Percentiles rank a stretch among this genome's conserved stretches.
These are phyloP conservation scores for Fusarium floridanum DNA, from an alignment of 2,329 filamentous ascomycete genomes.

Conservation along the genomic window DNA sequence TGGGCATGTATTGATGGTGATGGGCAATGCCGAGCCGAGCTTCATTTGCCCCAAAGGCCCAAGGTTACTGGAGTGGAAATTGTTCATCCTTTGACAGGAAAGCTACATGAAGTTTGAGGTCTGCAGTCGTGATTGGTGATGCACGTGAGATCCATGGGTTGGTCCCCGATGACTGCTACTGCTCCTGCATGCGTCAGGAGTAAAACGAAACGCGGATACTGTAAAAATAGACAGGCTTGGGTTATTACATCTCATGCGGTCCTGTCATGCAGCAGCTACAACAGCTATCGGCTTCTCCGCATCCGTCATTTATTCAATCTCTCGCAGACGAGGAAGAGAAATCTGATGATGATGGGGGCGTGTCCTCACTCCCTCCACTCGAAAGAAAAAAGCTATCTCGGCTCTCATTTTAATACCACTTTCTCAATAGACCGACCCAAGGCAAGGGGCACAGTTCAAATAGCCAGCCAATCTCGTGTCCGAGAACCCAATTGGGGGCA, in stretches of 20 bases:
- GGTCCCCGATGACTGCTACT: not conserved
- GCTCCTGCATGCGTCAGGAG: not conserved
- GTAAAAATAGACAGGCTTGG: not conserved
- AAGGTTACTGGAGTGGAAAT: conserved; percentile 31
- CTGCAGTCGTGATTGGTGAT: not conserved
- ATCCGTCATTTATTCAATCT: not conserved
- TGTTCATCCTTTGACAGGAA: conserved; percentile 13
- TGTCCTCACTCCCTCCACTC: not conserved
- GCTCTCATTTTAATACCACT: not conserved
- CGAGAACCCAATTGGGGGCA: not conserved
- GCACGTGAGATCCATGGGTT: not conserved
- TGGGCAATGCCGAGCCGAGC: conserved; percentile 40
- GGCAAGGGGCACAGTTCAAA: not conserved
- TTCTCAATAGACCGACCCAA: not conserved
- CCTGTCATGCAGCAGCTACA: conserved; percentile 8
- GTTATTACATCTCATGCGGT: conserved; percentile 20
- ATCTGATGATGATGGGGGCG: conserved; percentile 3
- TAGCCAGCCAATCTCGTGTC: not conserved
- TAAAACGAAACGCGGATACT: conserved; percentile 12
- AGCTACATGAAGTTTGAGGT: not conserved
- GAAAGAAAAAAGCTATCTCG: not conserved
- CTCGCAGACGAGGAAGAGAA: not conserved
- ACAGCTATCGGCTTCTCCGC: not conserved
- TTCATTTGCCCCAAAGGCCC: conserved; percentile 9
- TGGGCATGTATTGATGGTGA: conserved; percentile 32